These are phyloP conservation scores for Primulina eburnea DNA, from an alignment of 257 asterid genomes.

Conservation along the genomic window DNA sequence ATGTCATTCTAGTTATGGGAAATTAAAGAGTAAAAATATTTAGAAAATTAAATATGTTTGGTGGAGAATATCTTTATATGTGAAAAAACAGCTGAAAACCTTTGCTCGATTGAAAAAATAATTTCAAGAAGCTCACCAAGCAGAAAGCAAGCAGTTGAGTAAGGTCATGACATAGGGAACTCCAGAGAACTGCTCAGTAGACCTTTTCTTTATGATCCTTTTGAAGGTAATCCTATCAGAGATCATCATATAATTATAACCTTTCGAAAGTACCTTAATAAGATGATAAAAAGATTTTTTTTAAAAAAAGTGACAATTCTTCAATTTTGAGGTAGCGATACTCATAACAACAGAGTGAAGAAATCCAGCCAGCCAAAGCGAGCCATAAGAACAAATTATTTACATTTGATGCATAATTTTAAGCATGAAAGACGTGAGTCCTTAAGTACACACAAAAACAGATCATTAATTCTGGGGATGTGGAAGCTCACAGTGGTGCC, in stretches of 20 bases:
- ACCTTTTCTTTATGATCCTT: slow-evolving; percentile 51
- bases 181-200: slow-evolving; percentile 81
- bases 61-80: not conserved
- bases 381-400: not conserved
- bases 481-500: slow-evolving; percentile 69
- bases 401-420: not conserved
- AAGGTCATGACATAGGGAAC: slow-evolving; percentile 80
- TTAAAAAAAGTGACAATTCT: slow-evolving; percentile 6
- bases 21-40: not conserved
- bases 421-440: not conserved
- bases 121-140: slow-evolving; percentile 43
- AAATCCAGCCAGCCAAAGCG: not conserved
- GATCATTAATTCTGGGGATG: not conserved
- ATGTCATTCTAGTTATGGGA: not conserved
- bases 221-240: slow-evolving; percentile 68
- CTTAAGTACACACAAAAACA: not conserved
- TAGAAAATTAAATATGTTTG: not conserved
- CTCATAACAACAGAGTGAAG: not conserved
- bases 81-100: not conserved
- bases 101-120: slow-evolving; percentile 11
- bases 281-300: not conserved
- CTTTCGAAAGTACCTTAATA: not conserved
- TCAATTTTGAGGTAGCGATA: slow-evolving; percentile 13
- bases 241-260: not conserved
- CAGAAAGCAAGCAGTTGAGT: slow-evolving; percentile 84